Evolutionary conservation across 1,139 yeast species (phyloP), one percentile per base, ranked within the genome.

Genomic region (Candida pseudoviswanathii): DNA sequence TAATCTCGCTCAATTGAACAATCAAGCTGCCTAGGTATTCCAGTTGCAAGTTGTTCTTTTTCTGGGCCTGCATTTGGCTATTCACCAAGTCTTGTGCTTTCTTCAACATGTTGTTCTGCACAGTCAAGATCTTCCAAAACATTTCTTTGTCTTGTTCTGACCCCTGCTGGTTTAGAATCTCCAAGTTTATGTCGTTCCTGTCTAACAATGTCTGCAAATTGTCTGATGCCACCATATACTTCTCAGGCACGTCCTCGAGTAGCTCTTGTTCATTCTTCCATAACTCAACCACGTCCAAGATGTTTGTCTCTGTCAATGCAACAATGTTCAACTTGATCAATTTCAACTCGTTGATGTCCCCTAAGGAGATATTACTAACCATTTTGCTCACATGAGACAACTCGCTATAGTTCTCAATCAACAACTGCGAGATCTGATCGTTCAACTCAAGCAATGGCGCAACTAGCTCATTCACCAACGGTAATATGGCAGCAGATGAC

Each of bases 121-220:
- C 53, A 1, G 76, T 64, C 10, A 80, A 62, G 1, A 68, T 62
- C 36, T 59, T 58, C 85, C 85, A 81, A 49, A 61, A 68, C 0
- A 34, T 11, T n/a, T 51, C 51, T 39, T 51, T 50, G 3, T 59
- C 62, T 1, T 57, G 57, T 11, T 21, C 21, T 55, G 45, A 0
- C 52, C 53, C 2, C 47, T 43, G 10, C 41, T 48, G 2, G 47
- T 50, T 22, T 54, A 51, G 48, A 16, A 60, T 59, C 0, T 51
- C 48, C 2, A 51, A 40, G n/a, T 62, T 45, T 10, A 67, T 45
- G 39, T 68, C 75, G 41, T 64, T 59, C 45, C 78, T 62, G 41
- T 77, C 80, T n/a, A 79, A 50, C 31, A 71, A 61, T 2, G 71
- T 67, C 52, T 80, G 77, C 25, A 78, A 59, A 45, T 74, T 71